A percentile compares a stretch with the other conserved stretches of the same genome.
These are phyloP conservation scores for Hericium alpestre DNA, from an alignment of 768 basidiomycete species.

Conservation along the genomic window DNA sequence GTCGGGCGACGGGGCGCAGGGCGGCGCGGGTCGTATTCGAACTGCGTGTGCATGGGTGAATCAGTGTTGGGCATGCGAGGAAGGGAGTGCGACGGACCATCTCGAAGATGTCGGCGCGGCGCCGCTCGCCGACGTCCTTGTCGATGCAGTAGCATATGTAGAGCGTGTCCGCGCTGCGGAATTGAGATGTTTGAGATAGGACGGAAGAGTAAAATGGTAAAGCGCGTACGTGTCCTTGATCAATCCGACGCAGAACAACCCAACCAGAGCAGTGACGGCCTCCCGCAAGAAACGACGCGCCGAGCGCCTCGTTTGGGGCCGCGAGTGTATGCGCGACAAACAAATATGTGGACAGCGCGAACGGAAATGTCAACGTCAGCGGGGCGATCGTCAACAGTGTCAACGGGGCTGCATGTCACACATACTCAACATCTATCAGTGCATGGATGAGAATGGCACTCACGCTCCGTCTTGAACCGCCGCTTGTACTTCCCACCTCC, in stretches of 20 bases:
- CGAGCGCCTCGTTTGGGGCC: slow-evolving; percentile 62
- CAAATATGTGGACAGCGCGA: slow-evolving; percentile 73
- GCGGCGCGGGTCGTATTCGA: slow-evolving; percentile 8
- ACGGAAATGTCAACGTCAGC: slow-evolving; percentile 70
- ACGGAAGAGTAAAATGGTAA: neutral
- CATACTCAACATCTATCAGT: neutral
- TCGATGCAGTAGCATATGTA: slow-evolving; percentile 64
- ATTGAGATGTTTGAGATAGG: neutral
- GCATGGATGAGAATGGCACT: slow-evolving; percentile 14
- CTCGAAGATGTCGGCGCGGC: slow-evolving; percentile 41
- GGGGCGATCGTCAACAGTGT: slow-evolving; percentile 70
- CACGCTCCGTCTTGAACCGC: slow-evolving; percentile 51
- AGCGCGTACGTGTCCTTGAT: slow-evolving; percentile 60
- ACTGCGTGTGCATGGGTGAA: neutral
- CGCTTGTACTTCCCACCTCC: slow-evolving; percentile 29
- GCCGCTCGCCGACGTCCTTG: slow-evolving; percentile 39
- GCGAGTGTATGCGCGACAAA: slow-evolving; percentile 76
- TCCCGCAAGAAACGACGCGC: slow-evolving; percentile 67
- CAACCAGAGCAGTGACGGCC: slow-evolving; percentile 70
- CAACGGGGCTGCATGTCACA: slow-evolving; percentile 37
- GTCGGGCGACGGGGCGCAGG: neutral
- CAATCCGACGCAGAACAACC: slow-evolving; percentile 73
- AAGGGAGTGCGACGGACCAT: slow-evolving; percentile 31
- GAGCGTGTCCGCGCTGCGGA: slow-evolving; percentile 47
- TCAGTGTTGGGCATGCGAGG: neutral